Base-by-base conservation (phyloP, 805 yeast species). In the Zygotorulaspora chibaensis region DNA sequence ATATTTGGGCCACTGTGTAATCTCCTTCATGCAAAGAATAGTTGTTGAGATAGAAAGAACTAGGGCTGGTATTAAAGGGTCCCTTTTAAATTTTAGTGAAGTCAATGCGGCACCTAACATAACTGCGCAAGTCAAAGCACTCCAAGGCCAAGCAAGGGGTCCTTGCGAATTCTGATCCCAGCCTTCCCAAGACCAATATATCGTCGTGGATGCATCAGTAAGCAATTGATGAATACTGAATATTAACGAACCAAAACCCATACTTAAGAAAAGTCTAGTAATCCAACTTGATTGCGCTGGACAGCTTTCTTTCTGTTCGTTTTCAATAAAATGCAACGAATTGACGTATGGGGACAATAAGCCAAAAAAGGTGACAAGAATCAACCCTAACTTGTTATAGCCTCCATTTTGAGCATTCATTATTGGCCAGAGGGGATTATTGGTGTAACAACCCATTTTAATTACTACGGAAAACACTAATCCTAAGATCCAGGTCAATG, bases 181-280 rank as follows among this genome's bases (percentile, higher is more conserved):
- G 1, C 99, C 99, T 50, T 83, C 85, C 98, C 98, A 93, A n/a
- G 81, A 80, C 97, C 97, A 93, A 38, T 83, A 73, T n/a, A 87
- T 84, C 35, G 91, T 73, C 8, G 93, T 85, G 2, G 95, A 82
- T 0, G 96, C 76, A 62, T 93, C 99, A 2, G 87, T 77, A 38
- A 89, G 64, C 71, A 83, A 77, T 11, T 95, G 85, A 54, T 82
- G 83, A 29, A 85, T 64, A 5, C 84, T 77, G 61, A 81, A 91
- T 25, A 88, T 63, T 46, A 84, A 71, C 1, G 88, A 80, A 18
- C 95, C 98, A 51, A 91, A 73, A 1, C 95, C 96, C 18, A 77
- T 42, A 2, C 83, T 75, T 25, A 56, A 43, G 30, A 51, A 45
- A 3, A 51, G 25, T 37, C 58, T 62, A 10, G 54, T 43, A n/a